phyloP scores from a whole-genome alignment of 768 basidiomycete genomes.

The Lentinula detonsa region DNA sequence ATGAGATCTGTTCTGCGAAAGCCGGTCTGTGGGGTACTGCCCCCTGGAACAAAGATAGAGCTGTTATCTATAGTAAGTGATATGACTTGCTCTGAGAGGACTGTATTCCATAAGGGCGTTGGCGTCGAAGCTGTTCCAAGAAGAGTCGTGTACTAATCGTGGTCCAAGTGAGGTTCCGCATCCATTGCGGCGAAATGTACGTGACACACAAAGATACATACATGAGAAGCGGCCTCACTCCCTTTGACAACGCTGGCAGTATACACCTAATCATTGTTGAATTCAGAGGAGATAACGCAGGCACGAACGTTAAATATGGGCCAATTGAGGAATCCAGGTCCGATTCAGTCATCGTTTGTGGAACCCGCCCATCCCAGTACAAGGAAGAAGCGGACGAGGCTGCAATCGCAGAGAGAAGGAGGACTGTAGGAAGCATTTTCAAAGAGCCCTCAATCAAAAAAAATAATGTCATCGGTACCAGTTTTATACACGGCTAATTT shows the following conservation, averaged over 20 bases:
- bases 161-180: not conserved
- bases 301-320: constrained; percentile 49
- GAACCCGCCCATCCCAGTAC: constrained; percentile 51
- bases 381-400: not conserved
- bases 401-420: not conserved
- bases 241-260: constrained; percentile 48
- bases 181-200: not conserved
- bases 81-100: constrained; percentile 42
- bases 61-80: constrained; percentile 50
- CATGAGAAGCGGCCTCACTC: constrained; percentile 42
- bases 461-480: not conserved
- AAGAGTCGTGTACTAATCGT: constrained; percentile 28
- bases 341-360: constrained; percentile 32
- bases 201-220: constrained; percentile 18
- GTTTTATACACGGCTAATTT: not conserved
- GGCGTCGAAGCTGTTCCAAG: constrained; percentile 30
- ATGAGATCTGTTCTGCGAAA: constrained; percentile 59
- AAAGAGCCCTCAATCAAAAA: not conserved
- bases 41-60: constrained; percentile 50
- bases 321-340: constrained; percentile 41
- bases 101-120: constrained; percentile 45
- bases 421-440: not conserved
- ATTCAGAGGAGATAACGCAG: not conserved
- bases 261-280: not conserved
- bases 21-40: constrained; percentile 41